Evolutionary conservation across 352 stramenopile genomes (phyloP), one percentile per base, ranked within the genome.

Genomic region (Phytophthora uliginosa): DNA sequence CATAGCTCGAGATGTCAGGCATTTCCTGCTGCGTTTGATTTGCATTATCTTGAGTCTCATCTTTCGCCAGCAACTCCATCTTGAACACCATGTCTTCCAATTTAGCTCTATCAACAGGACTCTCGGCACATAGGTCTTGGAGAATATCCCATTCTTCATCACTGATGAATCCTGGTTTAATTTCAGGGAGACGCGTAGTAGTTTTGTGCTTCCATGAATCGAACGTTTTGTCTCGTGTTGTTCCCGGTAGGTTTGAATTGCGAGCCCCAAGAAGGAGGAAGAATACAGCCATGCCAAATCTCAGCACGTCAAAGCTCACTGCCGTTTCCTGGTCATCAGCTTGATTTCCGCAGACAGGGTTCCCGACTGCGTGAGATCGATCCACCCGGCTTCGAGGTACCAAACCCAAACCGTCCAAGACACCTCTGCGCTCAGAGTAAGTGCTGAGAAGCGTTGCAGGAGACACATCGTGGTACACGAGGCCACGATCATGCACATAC

Each of bases 401-500:
- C 45, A 77, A 62, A 17, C 70, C 70, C 51, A 77, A 52, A 28
- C 70, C 70, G 51, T 77, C 70, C 31, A 77, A 42, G 0, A 77
- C 64, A 50, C 70, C 70, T 52, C 64, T 57, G 10, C 70, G 70
- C 15, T 77, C 70, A 7, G 70, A 73, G 55, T 77, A 77, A 40
- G 64, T 66, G 33, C 70, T 69, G 3, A 69, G 58, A 0, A 77
- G 50, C 7, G 70, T 73, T 22, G 63, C 20, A 2, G 64, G 64
- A 24, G 50, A 69, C 20, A 77, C 53, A 10, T 69, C 66, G 7
- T 77, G 65, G 26, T 81, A 77, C 13, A 78, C 74, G 3, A 81
- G 69, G 1, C 69, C 69, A 28, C 69, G 73, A 34, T 80, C 73
- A 26, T 80, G 73, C 1, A 80, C 62, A 26, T 80, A 80, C 59